Evolutionary conservation across 257 asterid species (phyloP).

Genomic region (Petrea volubilis): DNA sequence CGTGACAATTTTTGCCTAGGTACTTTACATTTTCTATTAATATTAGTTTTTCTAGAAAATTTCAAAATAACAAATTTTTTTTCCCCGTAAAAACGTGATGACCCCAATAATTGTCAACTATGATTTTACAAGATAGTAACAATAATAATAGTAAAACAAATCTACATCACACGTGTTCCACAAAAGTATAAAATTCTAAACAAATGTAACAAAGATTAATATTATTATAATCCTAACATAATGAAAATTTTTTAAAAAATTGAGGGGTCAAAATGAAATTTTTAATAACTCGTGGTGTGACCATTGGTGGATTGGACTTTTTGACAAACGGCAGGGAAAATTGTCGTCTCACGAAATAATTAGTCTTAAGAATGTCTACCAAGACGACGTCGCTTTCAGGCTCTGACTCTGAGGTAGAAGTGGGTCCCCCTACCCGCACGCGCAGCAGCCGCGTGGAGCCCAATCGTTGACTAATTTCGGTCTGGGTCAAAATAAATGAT

Average conservation of each 20-base stretch:
- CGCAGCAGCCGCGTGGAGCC: constrained; percentile 61
- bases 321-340: not conserved
- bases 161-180: not conserved
- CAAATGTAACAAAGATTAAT: not conserved
- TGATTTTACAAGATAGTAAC: too few relatives aligned
- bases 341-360: constrained; percentile 29
- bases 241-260: too few relatives aligned
- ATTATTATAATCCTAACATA: not conserved
- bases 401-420: constrained; percentile 64
- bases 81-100: too few relatives aligned
- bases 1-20: too few relatives aligned
- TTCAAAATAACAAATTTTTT: too few relatives aligned
- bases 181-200: not conserved
- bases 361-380: constrained; percentile 35
- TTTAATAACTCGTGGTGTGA: too few relatives aligned
- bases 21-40: too few relatives aligned
- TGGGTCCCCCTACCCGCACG: constrained; percentile 49
- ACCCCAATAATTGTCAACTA: too few relatives aligned
- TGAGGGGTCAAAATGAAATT: not conserved
- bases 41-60: too few relatives aligned
- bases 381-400: constrained; percentile 51
- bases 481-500: not conserved
- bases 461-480: constrained; percentile 38
- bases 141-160: too few relatives aligned
- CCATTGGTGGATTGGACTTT: not conserved